These are phyloP conservation scores for Linaria vulgaris DNA, from an alignment of 257 asterid genomes.

Conservation along the genomic window DNA sequence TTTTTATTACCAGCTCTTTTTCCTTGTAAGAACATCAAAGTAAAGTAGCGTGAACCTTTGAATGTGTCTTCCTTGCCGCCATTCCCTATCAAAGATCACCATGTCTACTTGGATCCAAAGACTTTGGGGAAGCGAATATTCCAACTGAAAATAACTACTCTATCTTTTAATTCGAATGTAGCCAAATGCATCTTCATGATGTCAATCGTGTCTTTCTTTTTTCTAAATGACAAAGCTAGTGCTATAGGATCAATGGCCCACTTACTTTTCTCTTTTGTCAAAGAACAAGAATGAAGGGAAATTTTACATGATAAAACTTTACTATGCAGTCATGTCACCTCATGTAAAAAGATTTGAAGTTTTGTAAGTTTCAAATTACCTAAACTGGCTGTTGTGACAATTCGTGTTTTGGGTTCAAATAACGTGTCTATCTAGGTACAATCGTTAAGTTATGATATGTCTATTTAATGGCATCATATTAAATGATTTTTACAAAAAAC, in stretches of 20 bases:
- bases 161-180: neutral
- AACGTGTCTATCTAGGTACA: too few relatives aligned
- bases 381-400: too few relatives aligned
- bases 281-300: too few relatives aligned
- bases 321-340: too few relatives aligned
- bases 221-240: neutral
- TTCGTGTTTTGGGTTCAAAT: too few relatives aligned
- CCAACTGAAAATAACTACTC: constrained; percentile 17
- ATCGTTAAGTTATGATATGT: too few relatives aligned
- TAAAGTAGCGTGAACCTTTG: constrained; percentile 18
- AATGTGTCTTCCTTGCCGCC: constrained; percentile 11
- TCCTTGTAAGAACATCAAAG: constrained; percentile 3
- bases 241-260: too few relatives aligned
- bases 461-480: too few relatives aligned
- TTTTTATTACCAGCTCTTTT: constrained; percentile 1
- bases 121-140: constrained; percentile 26
- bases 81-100: neutral
- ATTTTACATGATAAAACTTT: too few relatives aligned
- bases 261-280: neutral
- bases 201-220: constrained; percentile 5
- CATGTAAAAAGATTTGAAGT: too few relatives aligned
- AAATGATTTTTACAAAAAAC: too few relatives aligned
- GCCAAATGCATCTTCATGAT: constrained; percentile 7
- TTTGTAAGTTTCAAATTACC: too few relatives aligned
- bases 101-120: neutral